Evolutionary conservation across 1,284 basidiomycete genomes (phyloP), one percentile per base, ranked within the genome.

Genomic region (Fistulinella staudtii): DNA sequence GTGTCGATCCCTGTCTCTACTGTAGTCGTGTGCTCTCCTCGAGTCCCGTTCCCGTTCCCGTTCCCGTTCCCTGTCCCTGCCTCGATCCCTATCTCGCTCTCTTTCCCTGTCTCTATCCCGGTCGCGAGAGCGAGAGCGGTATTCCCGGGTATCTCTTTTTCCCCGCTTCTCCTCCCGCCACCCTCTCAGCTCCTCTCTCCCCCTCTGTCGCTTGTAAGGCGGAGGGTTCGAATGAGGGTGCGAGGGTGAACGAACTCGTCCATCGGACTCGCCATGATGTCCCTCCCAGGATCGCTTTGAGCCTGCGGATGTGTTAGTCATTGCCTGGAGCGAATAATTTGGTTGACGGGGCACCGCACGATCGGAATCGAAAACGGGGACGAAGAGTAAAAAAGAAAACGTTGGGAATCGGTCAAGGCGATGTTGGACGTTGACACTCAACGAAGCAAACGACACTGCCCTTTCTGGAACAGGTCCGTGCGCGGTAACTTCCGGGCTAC

Each of bases 301-400:
- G 75, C 86, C 87, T 89, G 87, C 77, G 73, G 80, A 72, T 64
- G 81, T 71, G 75, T 87, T 85, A 88, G 85, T 81, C 82, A 86
- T 85, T 39, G 36, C 54, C 71, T 72, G 68, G 36, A 47, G 60
- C 53, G 51, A 58, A 63, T 64, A 67, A 79, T 74, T 75, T 69
- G 74, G 73, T 74, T 85, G 82, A 83, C 80, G 73, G 76, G 73
- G 76, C 77, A 83, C 83, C 85, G 82, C 84, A 87, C 82, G 85
- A 85, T 85, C 66, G 68, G 23, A 47, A 46, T 53, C 46, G 43
- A 46, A 45, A 43, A 52, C 43, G 36, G 44, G 47, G 13, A 43
- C 37, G 9, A 34, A 10, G 24, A 36, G n/a, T 20, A 11, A 17
- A 17, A 39, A 25, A 42, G 28, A 22, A 13, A 28, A 40, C n/a